Base-by-base conservation (phyloP, 2,329 filamentous ascomycete species). In the Catunica adiposa region DNA sequence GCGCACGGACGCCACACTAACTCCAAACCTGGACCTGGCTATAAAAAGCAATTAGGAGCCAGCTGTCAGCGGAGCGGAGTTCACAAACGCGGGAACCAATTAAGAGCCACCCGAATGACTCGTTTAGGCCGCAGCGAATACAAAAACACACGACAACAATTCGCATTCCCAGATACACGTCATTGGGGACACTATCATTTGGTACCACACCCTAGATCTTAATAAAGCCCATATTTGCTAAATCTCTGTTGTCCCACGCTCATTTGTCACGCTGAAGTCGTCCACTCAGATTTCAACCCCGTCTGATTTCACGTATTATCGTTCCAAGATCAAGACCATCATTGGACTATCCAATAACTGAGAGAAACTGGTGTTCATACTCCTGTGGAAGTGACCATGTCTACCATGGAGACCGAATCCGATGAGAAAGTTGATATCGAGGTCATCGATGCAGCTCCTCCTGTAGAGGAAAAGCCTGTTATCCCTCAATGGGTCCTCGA, bases 401-500 rank as follows among this genome's bases (percentile, higher is more conserved):
- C 40, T 17, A 44, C n/a, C 2, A 48, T 48, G 44, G 44, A 48
- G n/a, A 23, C 8, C 23, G 44, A 48, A 9, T 25, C 11, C 8
- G 44, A 48, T 5, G n/a, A 48, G 44, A 23, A 48, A 22, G 11
- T 25, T 48, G 17, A 7, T 14, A 48, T 48, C 22, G 44, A 48
- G 15, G 22, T 48, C 22, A 48, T 48, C 44, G 17, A 48, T 26
- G 8, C 11, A 25, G 5, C 29, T 5, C 5, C 5, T 5, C 23
- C 44, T 26, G 22, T n/a, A 55, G 46, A 51, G 11, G 54, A 51
- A 37, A 47, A 47, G 40, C 40, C 53, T n/a, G 17, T 47, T 15
- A 38, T 40, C 9, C 50, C 50, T 4, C 29, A 29, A 38, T 52
- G 50, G 50, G 23, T 52, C 34, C 9, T 52, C 15, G 50, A 37